Base-by-base conservation (phyloP, 768 basidiomycete species). In the Tulasnella sp. region DNA sequence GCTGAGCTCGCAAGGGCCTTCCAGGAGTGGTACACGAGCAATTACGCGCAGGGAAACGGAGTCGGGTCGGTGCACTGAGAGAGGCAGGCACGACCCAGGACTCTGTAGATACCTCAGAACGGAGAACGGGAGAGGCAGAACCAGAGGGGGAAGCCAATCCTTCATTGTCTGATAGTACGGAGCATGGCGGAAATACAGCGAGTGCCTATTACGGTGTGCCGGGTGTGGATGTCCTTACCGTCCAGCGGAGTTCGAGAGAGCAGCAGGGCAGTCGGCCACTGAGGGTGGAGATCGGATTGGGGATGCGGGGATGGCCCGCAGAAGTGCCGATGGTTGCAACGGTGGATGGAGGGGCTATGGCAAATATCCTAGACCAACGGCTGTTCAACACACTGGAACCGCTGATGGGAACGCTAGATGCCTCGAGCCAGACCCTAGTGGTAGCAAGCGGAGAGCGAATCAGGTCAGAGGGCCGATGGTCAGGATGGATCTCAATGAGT, bases 301-400 rank as follows among this genome's bases (percentile, higher is more conserved):
- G 58, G 4, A 60, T 9, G 58, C 20, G 7, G 24, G 58, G 58
- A 11, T 60, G 24, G 58, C 20, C 58, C 11, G 2, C 58, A 18
- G 42, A 44, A 24, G 44, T 76, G 1, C 28, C 48, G 48, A 34
- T 54, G 48, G 24, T 50, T 1, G 75, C 48, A 34, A 42, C 44
- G 4, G 41, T 76, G 18, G 75, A 76, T 18, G 75, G 48, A 24
- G 75, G 75, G 9, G 41, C 48, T 24, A 76, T 76, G 75, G 75
- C 48, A 1, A 76, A 76, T 24, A 34, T 76, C 41, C 24, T 76
- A 9, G 75, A 76, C 48, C 24, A 12, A 2, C 18, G 42, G 44
- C 14, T 50, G 18, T 76, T 31, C 31, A 54, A 9, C 9, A 34
- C 40, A 2, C 31, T 34, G 24, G 34, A 2, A 12, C 58, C 58